Conservation (phyloP, 139 green algal genomes). For the Mesotaenium endlicherianum region DNA sequence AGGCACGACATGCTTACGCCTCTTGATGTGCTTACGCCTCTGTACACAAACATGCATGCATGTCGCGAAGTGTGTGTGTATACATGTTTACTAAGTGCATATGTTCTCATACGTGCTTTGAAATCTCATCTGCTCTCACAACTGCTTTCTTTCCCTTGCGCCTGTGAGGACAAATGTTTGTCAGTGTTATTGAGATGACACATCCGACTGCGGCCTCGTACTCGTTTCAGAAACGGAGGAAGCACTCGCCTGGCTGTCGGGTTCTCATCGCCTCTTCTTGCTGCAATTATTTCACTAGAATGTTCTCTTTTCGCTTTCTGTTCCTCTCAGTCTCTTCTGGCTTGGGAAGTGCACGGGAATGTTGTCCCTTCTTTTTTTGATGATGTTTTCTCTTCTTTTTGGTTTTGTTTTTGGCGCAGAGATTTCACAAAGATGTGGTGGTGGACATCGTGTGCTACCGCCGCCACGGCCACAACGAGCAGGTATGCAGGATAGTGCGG, state of each 20-base stretch:
- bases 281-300: background rate
- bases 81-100: background rate
- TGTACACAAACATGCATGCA: too few species aligned
- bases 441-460: constrained; percentile 90
- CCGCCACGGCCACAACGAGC: constrained; percentile 89
- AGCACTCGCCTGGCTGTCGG: background rate
- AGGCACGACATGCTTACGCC: too few species aligned
- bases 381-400: background rate
- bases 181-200: background rate
- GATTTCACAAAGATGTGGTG: constrained; percentile 88
- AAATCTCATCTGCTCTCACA: background rate
- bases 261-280: background rate
- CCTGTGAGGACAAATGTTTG: too few species aligned
- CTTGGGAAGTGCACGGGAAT: background rate
- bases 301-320: background rate
- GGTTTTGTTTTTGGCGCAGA: constrained; percentile 11
- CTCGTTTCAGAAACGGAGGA: background rate
- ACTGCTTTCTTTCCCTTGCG: too few species aligned
- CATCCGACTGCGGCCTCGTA: background rate
- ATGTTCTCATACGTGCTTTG: background rate
- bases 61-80: too few species aligned
- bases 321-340: background rate
- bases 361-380: background rate
- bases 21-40: too few species aligned
- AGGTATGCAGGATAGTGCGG: too few species aligned